Conservation (phyloP, 2,329 filamentous ascomycete genomes). For the Ophiostoma tasmaniense region DNA sequence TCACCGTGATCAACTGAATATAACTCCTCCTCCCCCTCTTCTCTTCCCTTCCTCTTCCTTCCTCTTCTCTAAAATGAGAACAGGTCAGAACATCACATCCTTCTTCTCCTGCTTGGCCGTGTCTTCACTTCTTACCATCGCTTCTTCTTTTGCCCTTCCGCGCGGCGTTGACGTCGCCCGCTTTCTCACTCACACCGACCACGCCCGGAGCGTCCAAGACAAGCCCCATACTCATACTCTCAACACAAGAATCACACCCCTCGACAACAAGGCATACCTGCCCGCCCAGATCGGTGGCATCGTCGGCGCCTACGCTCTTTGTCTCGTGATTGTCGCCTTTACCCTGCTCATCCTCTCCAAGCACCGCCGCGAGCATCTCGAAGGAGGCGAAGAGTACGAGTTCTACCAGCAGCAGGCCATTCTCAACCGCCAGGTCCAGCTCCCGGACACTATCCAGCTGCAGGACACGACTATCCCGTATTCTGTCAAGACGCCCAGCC, state of each 20-base stretch:
- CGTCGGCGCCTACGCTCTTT: slow-evolving; percentile 72
- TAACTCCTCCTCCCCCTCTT: slow-evolving; percentile 23
- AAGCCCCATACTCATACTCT: slow-evolving; percentile 32
- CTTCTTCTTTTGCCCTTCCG: slow-evolving; percentile 22
- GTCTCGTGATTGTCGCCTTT: slow-evolving; percentile 63
- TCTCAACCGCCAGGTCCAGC: slow-evolving; percentile 22
- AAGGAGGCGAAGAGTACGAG: slow-evolving; percentile 44
- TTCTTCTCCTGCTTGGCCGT: slow-evolving; percentile 11
- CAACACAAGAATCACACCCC: slow-evolving; percentile 28
- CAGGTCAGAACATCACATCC: slow-evolving; percentile 23
- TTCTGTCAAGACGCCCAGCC: slow-evolving; percentile 26
- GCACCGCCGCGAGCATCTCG: slow-evolving; percentile 44
- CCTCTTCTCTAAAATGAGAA: slow-evolving; percentile 32
- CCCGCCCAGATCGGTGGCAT: slow-evolving; percentile 79
- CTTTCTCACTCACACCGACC: slow-evolving; percentile 17
- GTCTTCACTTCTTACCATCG: slow-evolving; percentile 6
- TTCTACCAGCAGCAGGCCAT: slow-evolving; percentile 23
- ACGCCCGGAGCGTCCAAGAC: slow-evolving; percentile 49
- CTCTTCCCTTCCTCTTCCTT: background rate
- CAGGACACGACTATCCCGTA: slow-evolving; percentile 22
- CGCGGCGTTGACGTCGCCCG: slow-evolving; percentile 24
- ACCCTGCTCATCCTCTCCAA: slow-evolving; percentile 54
- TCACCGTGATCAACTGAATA: slow-evolving; percentile 29
- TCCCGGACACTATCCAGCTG: slow-evolving; percentile 24
- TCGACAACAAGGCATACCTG: slow-evolving; percentile 56